These are phyloP conservation scores for Fraxinus pennsylvanica DNA, from an alignment of 257 asterid genomes.

Conservation along the genomic window DNA sequence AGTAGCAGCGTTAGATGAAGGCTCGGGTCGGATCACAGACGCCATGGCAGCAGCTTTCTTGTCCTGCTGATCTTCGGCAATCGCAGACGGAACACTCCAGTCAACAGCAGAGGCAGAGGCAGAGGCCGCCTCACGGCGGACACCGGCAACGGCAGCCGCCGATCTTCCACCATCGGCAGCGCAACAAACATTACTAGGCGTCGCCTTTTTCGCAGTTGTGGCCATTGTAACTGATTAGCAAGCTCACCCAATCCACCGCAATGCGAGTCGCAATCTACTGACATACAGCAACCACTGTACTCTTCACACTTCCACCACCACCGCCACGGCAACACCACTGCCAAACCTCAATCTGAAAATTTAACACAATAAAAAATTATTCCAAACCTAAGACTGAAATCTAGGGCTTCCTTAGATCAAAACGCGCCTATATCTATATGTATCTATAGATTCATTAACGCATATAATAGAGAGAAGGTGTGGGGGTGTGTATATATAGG, in stretches of 20 bases:
- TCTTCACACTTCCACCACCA: slow-evolving; percentile 44
- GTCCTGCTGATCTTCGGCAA: slow-evolving; percentile 31
- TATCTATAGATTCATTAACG: neutral
- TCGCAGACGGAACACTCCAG: slow-evolving; percentile 40
- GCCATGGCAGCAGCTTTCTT: slow-evolving; percentile 38
- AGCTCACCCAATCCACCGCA: slow-evolving; percentile 70
- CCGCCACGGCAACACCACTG: neutral
- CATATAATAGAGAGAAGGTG: neutral
- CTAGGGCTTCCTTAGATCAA: neutral
- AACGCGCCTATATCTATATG: neutral
- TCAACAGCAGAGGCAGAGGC: slow-evolving; percentile 33
- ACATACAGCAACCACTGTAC: slow-evolving; percentile 60
- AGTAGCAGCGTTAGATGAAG: slow-evolving; percentile 40
- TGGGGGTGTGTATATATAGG: neutral
- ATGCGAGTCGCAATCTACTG: slow-evolving; percentile 58
- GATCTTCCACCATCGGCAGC: neutral
- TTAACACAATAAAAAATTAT: too few species aligned
- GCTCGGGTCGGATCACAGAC: slow-evolving; percentile 44
- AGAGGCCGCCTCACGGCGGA: slow-evolving; percentile 45
- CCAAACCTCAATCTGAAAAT: too few species aligned
- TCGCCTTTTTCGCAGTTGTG: slow-evolving; percentile 82
- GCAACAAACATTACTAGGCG: slow-evolving; percentile 44
- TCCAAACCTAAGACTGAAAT: neutral
- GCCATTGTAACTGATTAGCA: slow-evolving; percentile 85
- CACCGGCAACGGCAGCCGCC: slow-evolving; percentile 19